Evolutionary conservation across 306 rosid genomes (phyloP), one percentile per base, ranked within the genome.

Genomic region (Betula pendula): DNA sequence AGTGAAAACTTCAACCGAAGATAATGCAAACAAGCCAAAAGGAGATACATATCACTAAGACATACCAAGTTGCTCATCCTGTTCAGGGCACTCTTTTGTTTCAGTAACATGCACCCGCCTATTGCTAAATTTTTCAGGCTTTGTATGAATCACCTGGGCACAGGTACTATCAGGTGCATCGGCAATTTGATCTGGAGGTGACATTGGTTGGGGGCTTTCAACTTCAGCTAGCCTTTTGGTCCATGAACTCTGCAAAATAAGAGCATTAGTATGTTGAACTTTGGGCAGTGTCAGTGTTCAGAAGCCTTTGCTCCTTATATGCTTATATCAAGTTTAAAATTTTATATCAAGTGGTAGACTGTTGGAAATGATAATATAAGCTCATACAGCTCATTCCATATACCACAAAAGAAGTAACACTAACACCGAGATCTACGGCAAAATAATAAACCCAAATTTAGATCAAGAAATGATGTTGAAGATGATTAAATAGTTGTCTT

Each of bases 141-240:
- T 83, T 47, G 81, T 44, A 74, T 74, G 88, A 84, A 55, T 77
- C 79, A 65, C 88, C 86, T 81, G 87, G 56, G 76, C 90, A 82
- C 86, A 73, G 1, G 82, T 87, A 86, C 89, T 82, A 76, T 87
- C 87, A 66, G 88, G 83, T 75, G 84, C 73, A 78, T 84, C 94
- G 43, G 51, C 81, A 72, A 50, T 73, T 33, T 72, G 83, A 42
- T 58, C 81, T 52, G 48, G 85, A 72, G 87, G 69, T 31, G 88
- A 89, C 79, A 35, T 76, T 75, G 84, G 81, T 55, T 38, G 79
- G 70, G 87, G 79, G 60, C 88, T 83, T 73, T 87, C 81, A 72
- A 76, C 82, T 73, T 89, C 86, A 73, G 70, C 85, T 35, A 84
- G 85, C 78, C 80, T 81, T 81, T 81, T 82, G 79, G 88, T 88